Base-by-base conservation (phyloP, 345 rosid genomes). In the Camelina neglecta region DNA sequence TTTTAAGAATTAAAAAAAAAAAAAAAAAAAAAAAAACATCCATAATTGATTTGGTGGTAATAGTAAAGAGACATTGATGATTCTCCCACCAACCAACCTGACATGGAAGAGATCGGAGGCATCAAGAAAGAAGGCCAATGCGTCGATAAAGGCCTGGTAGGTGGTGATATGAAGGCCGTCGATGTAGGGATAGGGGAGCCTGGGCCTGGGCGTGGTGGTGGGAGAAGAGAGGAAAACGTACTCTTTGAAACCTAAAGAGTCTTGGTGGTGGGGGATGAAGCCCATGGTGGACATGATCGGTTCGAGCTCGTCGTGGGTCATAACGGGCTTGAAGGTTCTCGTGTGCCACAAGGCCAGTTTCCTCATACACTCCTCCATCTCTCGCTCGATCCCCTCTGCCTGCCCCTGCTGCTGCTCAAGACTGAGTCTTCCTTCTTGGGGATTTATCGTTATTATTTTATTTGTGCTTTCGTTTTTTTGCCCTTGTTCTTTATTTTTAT, bases 311-410 rank as follows among this genome's bases (percentile, higher is more conserved):
- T 82, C 82, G 81, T 86, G 90, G 4, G 79, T 72, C 76, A 81
- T 64, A n/a, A 87, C 26, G 13, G 91, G 91, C 69, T 21, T 80
- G 84, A 86, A 88, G 44, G 87, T 86, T 13, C 75, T 74, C 6
- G 90, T 82, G 82, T 79, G 71, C 90, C 88, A 88, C 21, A 86
- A 75, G 0, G 82, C 85, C 13, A 84, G 82, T 81, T 88, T 88
- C 75, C 84, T 74, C 78, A 83, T 81, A 59, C 80, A 79, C 6
- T 82, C 75, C 47, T 80, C 78, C 87, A 81, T 85, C 57, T 41
- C 44, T 44, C 49, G 1, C 48, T 15, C 36, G 20, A 42, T 61
- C 66, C 31, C 31, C 31, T 29, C 31, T 29, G 31, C 31, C 29
- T 3, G n/a, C n/a, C n/a, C n/a, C n/a, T n/a, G n/a, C n/a, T n/a